These are phyloP conservation scores for Paxillus rubicundulus DNA, from an alignment of 768 basidiomycete species.

Conservation along the genomic window DNA sequence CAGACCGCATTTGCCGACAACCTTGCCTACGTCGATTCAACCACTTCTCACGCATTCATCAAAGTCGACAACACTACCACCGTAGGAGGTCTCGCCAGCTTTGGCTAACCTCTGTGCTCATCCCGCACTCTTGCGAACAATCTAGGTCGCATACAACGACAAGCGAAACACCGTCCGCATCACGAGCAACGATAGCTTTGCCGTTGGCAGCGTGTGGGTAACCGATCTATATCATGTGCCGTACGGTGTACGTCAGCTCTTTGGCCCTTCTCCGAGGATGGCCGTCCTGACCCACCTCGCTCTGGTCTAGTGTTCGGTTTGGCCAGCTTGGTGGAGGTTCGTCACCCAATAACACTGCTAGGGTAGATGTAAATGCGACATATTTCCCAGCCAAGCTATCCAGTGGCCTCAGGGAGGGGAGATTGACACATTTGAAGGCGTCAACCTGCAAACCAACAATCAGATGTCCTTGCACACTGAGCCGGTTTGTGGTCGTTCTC, in stretches of 20 bases:
- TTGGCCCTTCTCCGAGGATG: neutral
- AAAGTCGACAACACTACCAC: conserved; percentile 68
- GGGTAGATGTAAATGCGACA: neutral
- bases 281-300: conserved; percentile 3
- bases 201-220: conserved; percentile 61
- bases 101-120: neutral
- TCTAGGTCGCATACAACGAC: conserved; percentile 38
- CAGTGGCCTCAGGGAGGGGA: conserved; percentile 67
- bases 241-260: conserved; percentile 47
- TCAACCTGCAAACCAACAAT: conserved; percentile 63
- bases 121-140: neutral
- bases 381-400: conserved; percentile 42
- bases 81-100: conserved; percentile 29
- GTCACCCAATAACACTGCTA: neutral
- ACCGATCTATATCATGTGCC: conserved; percentile 66
- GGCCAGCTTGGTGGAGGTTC: conserved; percentile 60
- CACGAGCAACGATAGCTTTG: conserved; percentile 50
- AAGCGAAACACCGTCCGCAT: conserved; percentile 73
- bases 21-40: conserved; percentile 60
- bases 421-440: conserved; percentile 81
- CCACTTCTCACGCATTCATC: conserved; percentile 72
- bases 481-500: conserved; percentile 32
- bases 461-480: conserved; percentile 77
- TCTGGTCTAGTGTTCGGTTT: conserved; percentile 58
- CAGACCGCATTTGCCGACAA: conserved; percentile 42